A percentile compares a stretch with the other conserved stretches of the same genome.
Evolutionary conservation across 2,329 filamentous ascomycete genomes (phyloP).

Genomic region (Colletotrichum noveboracense): DNA sequence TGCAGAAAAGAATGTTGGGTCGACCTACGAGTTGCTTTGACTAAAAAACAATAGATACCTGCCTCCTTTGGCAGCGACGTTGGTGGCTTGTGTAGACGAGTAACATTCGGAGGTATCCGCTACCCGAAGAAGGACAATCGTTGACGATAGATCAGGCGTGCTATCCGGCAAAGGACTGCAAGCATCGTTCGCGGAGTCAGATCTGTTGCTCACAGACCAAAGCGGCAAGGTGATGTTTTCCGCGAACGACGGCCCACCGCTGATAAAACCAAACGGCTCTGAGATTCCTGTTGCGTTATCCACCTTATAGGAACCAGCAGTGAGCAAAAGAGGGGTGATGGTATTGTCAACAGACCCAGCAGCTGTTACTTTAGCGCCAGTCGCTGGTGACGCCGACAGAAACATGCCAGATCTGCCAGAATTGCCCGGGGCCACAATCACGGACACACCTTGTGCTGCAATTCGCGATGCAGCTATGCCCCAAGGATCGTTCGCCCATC

Average conservation of each 20-base stretch:
- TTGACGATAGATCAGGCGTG: constrained; percentile 40
- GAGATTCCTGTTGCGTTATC: not conserved
- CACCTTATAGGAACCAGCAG: not conserved
- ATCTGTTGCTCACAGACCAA: not conserved
- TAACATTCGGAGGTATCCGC: constrained; percentile 34
- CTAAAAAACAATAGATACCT: constrained; percentile 31
- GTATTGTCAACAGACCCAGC: constrained; percentile 25
- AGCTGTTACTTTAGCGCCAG: constrained; percentile 26
- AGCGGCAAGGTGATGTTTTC: constrained; percentile 9
- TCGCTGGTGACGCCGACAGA: constrained; percentile 23
- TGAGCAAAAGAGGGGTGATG: constrained; percentile 17
- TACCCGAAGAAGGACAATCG: constrained; percentile 45
- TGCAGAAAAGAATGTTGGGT: not conserved
- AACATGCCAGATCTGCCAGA: constrained; percentile 26
- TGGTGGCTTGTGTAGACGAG: constrained; percentile 38
- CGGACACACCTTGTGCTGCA: constrained; percentile 30
- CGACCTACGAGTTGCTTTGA: not conserved
- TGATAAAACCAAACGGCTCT: constrained; percentile 8
- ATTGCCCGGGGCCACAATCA: constrained; percentile 32
- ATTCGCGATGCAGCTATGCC: constrained; percentile 30
- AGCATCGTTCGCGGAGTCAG: constrained; percentile 24
- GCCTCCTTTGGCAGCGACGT: constrained; percentile 44
- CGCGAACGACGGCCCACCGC: not conserved
- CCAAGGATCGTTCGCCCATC: constrained; percentile 33
- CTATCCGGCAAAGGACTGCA: constrained; percentile 27